A percentile compares a stretch with the other conserved stretches of the same genome.
phyloP scores from a whole-genome alignment of 2,329 filamentous ascomycete genomes.

The Cladosporium sp. region DNA sequence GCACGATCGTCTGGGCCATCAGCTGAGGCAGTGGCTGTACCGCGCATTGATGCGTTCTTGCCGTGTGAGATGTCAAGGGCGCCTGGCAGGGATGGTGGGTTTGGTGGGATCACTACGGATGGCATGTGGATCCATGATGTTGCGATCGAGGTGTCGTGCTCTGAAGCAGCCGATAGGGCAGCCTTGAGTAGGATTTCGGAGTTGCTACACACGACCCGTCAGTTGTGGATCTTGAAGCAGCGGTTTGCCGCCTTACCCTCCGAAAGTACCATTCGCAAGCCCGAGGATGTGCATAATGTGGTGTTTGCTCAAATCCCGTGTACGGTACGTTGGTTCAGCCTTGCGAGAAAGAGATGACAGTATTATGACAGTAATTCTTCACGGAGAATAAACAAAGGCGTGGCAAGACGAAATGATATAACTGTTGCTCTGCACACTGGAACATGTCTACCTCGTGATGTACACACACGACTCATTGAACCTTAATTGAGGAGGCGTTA shows the following conservation, averaged over 20 bases:
- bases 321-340: too few relatives aligned
- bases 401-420: too few relatives aligned
- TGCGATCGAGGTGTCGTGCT: slow-evolving; percentile 9
- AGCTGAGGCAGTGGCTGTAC: not conserved
- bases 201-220: not conserved
- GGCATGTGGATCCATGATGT: slow-evolving; percentile 16
- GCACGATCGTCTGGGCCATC: slow-evolving; percentile 15
- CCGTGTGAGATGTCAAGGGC: slow-evolving; percentile 7
- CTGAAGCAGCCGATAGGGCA: slow-evolving; percentile 9
- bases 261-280: slow-evolving; percentile 11
- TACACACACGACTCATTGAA: too few relatives aligned
- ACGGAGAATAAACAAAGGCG: too few relatives aligned
- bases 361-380: too few relatives aligned
- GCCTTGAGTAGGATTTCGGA: slow-evolving; percentile 15
- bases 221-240: too few relatives aligned
- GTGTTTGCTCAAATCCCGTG: too few relatives aligned
- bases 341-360: too few relatives aligned
- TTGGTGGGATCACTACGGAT: slow-evolving; percentile 12
- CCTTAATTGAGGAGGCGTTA: too few relatives aligned
- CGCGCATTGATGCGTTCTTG: not conserved
- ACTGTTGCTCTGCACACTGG: too few relatives aligned
- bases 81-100: slow-evolving; percentile 2
- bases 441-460: too few relatives aligned
- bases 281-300: slow-evolving; percentile 15
- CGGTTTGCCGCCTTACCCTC: not conserved